Percentiles rank a stretch among this genome's conserved stretches.
phyloP scores from a whole-genome alignment of 352 stramenopile genomes.

The Lagenidium giganteum region DNA sequence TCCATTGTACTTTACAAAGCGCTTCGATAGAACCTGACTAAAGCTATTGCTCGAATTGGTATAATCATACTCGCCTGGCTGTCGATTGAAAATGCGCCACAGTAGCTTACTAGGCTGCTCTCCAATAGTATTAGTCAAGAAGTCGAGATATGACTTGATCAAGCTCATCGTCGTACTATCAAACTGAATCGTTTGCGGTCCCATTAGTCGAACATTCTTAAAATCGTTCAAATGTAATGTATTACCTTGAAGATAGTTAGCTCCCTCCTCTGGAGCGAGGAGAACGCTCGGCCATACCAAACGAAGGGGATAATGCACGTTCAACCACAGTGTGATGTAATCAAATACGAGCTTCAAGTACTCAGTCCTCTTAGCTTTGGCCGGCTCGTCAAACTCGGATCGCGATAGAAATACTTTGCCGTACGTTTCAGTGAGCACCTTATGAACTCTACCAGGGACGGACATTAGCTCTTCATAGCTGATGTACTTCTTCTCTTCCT shows the following conservation, averaged over 20 bases:
- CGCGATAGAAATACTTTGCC: constrained; percentile 12
- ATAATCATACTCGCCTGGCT: constrained; percentile 13
- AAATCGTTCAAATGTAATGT: constrained; percentile 14
- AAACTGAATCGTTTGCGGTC: constrained; percentile 12
- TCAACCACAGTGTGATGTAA: constrained; percentile 15
- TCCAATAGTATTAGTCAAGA: constrained; percentile 15
- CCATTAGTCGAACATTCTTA: constrained; percentile 16
- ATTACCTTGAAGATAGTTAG: constrained; percentile 13
- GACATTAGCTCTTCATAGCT: constrained; percentile 16
- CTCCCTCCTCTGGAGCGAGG: not conserved
- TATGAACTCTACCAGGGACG: constrained; percentile 6
- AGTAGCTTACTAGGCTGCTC: constrained; percentile 6
- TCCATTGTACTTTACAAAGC: constrained; percentile 15
- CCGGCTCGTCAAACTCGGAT: constrained; percentile 10
- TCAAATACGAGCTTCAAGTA: constrained; percentile 17
- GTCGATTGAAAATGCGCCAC: constrained; percentile 13
- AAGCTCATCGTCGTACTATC: constrained; percentile 11
- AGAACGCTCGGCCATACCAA: constrained; percentile 13
- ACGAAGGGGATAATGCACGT: constrained; percentile 16
- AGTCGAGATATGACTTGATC: constrained; percentile 9
- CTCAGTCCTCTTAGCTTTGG: constrained; percentile 7
- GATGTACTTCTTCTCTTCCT: constrained; percentile 14
- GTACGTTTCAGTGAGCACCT: constrained; percentile 9
- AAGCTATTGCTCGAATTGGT: constrained; percentile 13
- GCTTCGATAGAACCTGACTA: constrained; percentile 11